Conservation (phyloP, 148 eudicot species). For the Pharnaceum exiguum region DNA sequence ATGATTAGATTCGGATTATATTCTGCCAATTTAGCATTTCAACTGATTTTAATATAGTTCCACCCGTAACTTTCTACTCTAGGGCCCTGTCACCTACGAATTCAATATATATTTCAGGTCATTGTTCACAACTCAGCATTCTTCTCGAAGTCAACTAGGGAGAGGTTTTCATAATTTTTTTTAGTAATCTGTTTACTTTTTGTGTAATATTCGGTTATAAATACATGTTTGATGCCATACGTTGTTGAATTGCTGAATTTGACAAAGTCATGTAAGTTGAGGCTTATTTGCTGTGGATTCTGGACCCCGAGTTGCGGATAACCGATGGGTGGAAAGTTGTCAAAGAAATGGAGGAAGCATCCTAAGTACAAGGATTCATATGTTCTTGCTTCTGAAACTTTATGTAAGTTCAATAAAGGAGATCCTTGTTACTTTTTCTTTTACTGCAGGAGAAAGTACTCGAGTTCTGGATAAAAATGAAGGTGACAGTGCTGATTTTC, state of each 20-base stretch:
- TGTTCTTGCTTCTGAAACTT: constrained; percentile 27
- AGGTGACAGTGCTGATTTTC: too few species aligned
- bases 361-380: constrained; percentile 7
- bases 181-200: neutral
- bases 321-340: constrained; percentile 23
- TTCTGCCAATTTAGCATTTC: too few species aligned
- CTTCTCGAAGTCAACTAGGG: neutral
- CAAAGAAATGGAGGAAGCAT: constrained; percentile 7
- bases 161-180: neutral
- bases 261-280: neutral
- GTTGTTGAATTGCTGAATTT: neutral
- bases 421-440: too few species aligned
- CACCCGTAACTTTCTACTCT: too few species aligned
- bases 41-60: too few species aligned
- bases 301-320: neutral
- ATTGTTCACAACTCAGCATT: neutral
- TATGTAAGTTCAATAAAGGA: constrained; percentile 18
- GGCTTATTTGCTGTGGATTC: neutral
- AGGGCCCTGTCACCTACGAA: neutral
- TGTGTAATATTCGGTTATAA: neutral
- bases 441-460: too few species aligned
- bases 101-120: neutral
- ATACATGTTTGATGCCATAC: neutral
- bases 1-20: too few species aligned
- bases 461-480: neutral